Evolutionary conservation across 208 protist species (phyloP), one percentile per base, ranked within the genome.

Genomic region (Leishmania mexicana): DNA sequence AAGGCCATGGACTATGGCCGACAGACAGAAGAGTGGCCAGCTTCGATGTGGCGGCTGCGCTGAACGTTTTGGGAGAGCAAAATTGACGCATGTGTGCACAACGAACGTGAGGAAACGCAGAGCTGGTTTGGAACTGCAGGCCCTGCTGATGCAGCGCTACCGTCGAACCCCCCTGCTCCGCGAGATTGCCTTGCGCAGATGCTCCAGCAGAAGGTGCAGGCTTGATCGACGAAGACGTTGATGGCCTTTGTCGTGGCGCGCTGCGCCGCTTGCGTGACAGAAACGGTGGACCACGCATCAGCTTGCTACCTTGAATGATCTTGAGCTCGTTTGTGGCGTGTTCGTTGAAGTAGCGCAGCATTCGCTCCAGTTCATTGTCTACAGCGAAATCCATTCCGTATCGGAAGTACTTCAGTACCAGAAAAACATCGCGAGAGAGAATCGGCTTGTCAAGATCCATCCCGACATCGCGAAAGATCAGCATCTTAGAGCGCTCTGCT

Each of bases 391-490:
- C 94, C 45, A 86, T 89, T 24, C 94, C 94, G 80, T 96, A 95
- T 3, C 89, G 87, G 71, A 97, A 97, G 80, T 97, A 97, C 84
- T 97, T 97, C 64, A 94, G 87, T 0, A 97, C 84, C 35, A 97
- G 87, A 78, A 97, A 93, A 21, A 97, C 88, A 81, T 97, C 94
- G 35, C 94, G 91, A 15, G 94, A 97, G 4, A 97, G 83, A 81
- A 97, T 96, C 3, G 94, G 93, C 74, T 96, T 96, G 70, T 97
- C 94, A 6, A 97, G 81, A 70, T 97, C 92, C 94, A 97, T 97
- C 24, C 94, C 93, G 38, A 97, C 94, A 81, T 97, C 92, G 40
- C 94, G 87, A 67, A 97, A 97, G 7, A 97, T 85, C 53, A 97
- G 84, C 88, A 97, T 90, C 51, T 93, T 87, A 31, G 85, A 81